Conservation (phyloP, 768 basidiomycete species). For the Trametes cingulata region DNA sequence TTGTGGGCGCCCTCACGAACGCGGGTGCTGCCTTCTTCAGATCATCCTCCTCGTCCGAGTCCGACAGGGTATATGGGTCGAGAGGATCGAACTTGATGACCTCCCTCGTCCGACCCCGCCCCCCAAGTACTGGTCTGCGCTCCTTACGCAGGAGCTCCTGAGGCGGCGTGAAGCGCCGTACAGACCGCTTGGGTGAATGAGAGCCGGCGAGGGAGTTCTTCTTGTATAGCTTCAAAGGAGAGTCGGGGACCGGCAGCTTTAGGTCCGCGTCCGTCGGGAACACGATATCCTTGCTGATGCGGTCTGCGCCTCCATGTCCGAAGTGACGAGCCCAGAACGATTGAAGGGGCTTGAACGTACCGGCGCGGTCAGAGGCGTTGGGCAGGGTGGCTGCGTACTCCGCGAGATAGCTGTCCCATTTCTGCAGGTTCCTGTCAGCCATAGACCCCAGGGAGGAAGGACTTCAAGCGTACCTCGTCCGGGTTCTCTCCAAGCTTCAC, state of each 20-base stretch:
- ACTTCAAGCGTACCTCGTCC: conserved; percentile 50
- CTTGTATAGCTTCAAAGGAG: conserved; percentile 23
- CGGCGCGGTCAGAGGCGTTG: conserved; percentile 46
- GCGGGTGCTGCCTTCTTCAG: conserved; percentile 20
- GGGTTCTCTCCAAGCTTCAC: conserved; percentile 64
- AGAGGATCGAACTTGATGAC: conserved; percentile 38
- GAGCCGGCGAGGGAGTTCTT: conserved; percentile 15
- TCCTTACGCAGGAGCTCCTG: conserved; percentile 23
- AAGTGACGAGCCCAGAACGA: conserved; percentile 52
- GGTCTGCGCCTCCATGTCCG: conserved; percentile 20
- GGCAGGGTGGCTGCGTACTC: conserved; percentile 58
- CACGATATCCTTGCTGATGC: conserved; percentile 27
- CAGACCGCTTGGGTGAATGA: conserved; percentile 21
- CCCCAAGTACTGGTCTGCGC: conserved; percentile 14
- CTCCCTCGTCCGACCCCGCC: conserved; percentile 43
- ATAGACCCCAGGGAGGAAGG: not conserved
- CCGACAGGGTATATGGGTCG: conserved; percentile 26
- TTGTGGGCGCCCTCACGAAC: conserved; percentile 18
- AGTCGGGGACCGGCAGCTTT: conserved; percentile 20
- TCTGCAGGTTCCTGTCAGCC: conserved; percentile 37
- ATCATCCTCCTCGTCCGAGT: conserved; percentile 38
- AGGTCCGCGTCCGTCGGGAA: conserved; percentile 32
- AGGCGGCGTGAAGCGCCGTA: conserved; percentile 15
- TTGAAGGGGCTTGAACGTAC: conserved; percentile 53
- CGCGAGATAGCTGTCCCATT: conserved; percentile 70